phyloP scores from a whole-genome alignment of 306 rosid genomes.

The cucumber (Cucumis sativus) region Cucumber_9930_V3 NC_026660.2:8879501-8880000 shows the following conservation, averaged over 20 bases:
- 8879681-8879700: conserved; percentile 2
- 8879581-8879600: conserved; percentile 14
- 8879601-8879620: conserved; percentile 11
- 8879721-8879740: background rate
- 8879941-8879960: background rate
- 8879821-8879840: background rate
- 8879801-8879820: background rate
- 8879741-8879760: too few relatives aligned
- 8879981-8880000: too few relatives aligned
- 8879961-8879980: background rate
- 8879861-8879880: background rate
- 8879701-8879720: conserved; percentile 1
- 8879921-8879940: background rate
- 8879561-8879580: conserved; percentile 13
- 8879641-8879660: conserved; percentile 15
- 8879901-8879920: background rate
- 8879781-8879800: background rate
- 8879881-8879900: background rate
- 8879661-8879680: conserved; percentile 6
- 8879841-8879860: background rate
- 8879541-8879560: background rate
- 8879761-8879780: background rate
- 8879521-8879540: conserved; percentile 5
- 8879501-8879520: conserved; percentile 14
- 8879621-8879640: conserved; percentile 12